A percentile compares a stretch with the other conserved stretches of the same genome.
Evolutionary conservation across 495 filamentous ascomycete genomes (phyloP).

Genomic region (Talaromyces stipitatus): DNA sequence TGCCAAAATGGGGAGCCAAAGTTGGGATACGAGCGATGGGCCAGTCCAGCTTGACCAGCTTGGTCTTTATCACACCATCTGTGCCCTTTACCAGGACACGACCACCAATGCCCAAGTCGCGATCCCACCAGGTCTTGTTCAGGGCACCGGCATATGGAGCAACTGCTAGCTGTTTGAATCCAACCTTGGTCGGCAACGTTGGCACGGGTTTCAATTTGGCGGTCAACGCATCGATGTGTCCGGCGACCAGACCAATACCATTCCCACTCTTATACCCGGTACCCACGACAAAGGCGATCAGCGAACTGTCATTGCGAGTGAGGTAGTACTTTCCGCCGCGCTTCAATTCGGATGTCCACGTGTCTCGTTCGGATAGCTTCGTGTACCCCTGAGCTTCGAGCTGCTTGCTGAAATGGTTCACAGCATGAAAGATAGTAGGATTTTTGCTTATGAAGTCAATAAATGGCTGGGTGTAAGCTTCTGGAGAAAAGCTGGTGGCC

Average conservation of each 20-base stretch:
- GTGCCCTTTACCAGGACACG: constrained; percentile 74
- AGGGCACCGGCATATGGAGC: constrained; percentile 87
- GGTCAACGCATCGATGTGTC: constrained; percentile 88
- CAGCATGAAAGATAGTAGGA: constrained; percentile 88
- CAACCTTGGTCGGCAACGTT: constrained; percentile 68
- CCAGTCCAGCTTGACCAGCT: constrained; percentile 86
- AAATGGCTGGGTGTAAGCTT: constrained; percentile 76
- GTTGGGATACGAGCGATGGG: constrained; percentile 91
- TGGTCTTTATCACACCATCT: constrained; percentile 71
- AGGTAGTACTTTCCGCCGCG: constrained; percentile 82
- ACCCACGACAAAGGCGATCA: constrained; percentile 85
- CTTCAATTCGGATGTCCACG: constrained; percentile 68
- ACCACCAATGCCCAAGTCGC: constrained; percentile 85
- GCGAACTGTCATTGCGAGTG: constrained; percentile 75
- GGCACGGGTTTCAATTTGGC: constrained; percentile 85
- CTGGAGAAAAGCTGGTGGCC: constrained; percentile 24
- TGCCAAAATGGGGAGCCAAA: constrained; percentile 88
- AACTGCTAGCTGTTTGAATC: constrained; percentile 84
- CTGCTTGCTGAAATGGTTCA: constrained; percentile 64
- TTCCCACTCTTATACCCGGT: constrained; percentile 77
- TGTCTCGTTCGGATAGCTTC: constrained; percentile 69
- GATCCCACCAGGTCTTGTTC: constrained; percentile 88
- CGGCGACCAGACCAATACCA: constrained; percentile 71
- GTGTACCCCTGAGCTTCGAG: constrained; percentile 64
- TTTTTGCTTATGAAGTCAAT: constrained; percentile 81